Base-by-base conservation (phyloP, 2,329 filamentous ascomycete species). In the Amauroascus verrucosus region DNA sequence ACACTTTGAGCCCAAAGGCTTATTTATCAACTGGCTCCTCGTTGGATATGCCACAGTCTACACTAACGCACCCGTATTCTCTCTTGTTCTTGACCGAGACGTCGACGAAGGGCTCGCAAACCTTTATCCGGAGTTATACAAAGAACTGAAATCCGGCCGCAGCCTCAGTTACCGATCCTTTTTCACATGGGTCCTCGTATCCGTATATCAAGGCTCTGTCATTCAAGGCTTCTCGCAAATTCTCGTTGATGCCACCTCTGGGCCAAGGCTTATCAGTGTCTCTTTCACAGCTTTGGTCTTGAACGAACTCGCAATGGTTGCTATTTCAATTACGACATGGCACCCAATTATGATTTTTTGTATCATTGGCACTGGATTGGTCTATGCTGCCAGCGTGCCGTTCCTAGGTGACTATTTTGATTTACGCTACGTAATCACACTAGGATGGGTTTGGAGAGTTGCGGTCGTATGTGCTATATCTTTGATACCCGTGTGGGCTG, bases 11-110 rank as follows among this genome's bases (percentile, higher is more conserved):
- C 94, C 93, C 0, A 88, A 95, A 62, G 93, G 91, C 28, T 75
- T 98, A 7, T 98, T 97, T 76, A 88, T 85, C 73, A 88, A 97
- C 67, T 98, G 91, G 90, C 80, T 98, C 13, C 81, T 98, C 59
- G 93, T 98, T 11, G 93, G 93, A 46, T 98, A 98, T 65, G 89
- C 90, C 0, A 98, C 93, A 0, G 78, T 96, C 4, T 98, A 98
- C 72, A 98, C 93, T 14, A 95, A 94, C 67, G 79, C 82, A 14
- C 93, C 93, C 0, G 93, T 98, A 32, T 85, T 98, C 65, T 94
- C 87, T 0, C 82, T 98, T 6, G 90, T 97, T 1, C 80, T 98
- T 1, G 93, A 98, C 72, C 86, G 86, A 64, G 93, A 98, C 63
- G 91, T 98, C 4, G 90, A 97, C 64, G 91, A 97, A 71, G 82